phyloP scores from a whole-genome alignment of 2,329 filamentous ascomycete genomes.

The Aureobasidium pullulans region DNA sequence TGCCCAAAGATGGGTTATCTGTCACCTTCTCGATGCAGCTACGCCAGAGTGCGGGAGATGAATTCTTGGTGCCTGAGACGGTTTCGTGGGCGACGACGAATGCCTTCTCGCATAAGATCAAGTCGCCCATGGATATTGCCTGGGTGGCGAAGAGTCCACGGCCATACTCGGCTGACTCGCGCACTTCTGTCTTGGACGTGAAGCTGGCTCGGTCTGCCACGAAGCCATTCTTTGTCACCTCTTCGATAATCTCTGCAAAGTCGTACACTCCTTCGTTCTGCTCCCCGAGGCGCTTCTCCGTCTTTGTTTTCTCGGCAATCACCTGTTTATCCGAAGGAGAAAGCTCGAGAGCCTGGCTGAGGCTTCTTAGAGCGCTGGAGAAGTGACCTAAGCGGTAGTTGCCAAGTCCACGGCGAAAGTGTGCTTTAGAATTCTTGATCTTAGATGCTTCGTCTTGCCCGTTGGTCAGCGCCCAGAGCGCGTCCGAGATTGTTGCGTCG shows the following conservation, averaged over 20 bases:
- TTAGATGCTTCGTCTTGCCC: not conserved
- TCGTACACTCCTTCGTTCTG: slow-evolving; percentile 19
- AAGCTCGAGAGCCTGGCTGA: slow-evolving; percentile 14
- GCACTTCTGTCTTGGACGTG: slow-evolving; percentile 1
- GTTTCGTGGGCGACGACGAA: slow-evolving; percentile 15
- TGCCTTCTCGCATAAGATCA: slow-evolving; percentile 21
- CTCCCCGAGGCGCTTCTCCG: slow-evolving; percentile 18
- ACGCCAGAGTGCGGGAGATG: slow-evolving; percentile 10
- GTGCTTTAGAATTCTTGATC: slow-evolving; percentile 19
- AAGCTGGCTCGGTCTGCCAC: slow-evolving; percentile 21
- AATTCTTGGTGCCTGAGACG: slow-evolving; percentile 15
- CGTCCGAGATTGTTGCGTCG: slow-evolving; percentile 19
- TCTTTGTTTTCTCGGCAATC: slow-evolving; percentile 12
- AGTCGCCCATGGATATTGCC: not conserved
- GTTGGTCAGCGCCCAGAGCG: slow-evolving; percentile 13
- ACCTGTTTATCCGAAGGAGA: slow-evolving; percentile 16
- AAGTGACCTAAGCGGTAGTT: slow-evolving; percentile 22
- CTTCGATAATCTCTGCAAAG: slow-evolving; percentile 18
- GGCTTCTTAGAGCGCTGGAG: slow-evolving; percentile 8
- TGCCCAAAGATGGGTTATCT: slow-evolving; percentile 15
- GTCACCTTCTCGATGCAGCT: slow-evolving; percentile 18
- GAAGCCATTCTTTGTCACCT: not conserved
- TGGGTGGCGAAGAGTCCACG: not conserved
- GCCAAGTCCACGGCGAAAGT: slow-evolving; percentile 21
- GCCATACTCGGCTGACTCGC: not conserved